Percentiles rank a stretch among this genome's conserved stretches.
Conservation (phyloP, 2,329 filamentous ascomycete species). For the Pyrenophora tritici-repentis region DNA sequence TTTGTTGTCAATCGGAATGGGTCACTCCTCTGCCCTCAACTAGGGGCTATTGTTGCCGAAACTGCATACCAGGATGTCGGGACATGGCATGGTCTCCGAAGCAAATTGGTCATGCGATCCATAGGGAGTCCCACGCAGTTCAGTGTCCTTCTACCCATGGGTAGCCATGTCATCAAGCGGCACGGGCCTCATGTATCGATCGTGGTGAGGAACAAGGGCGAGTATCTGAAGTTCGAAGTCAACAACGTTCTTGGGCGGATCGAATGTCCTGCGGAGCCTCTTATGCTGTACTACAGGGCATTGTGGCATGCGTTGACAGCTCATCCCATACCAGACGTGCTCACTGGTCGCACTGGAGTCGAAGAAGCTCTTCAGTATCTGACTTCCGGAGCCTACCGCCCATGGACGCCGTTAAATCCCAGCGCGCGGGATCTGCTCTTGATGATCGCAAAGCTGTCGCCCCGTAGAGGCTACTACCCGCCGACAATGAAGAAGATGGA, state of each 20-base stretch:
- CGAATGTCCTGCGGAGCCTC: constrained; percentile 60
- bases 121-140: too few relatives aligned
- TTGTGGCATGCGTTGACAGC: constrained; percentile 61
- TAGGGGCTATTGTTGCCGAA: constrained; percentile 53
- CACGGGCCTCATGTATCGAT: constrained; percentile 52
- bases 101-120: constrained; percentile 61
- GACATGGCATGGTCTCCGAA: constrained; percentile 61
- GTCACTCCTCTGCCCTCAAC: constrained; percentile 55
- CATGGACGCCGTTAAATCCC: constrained; percentile 17
- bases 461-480: constrained; percentile 52
- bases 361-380: constrained; percentile 59
- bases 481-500: constrained; percentile 49
- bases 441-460: constrained; percentile 37
- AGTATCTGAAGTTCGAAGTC: constrained; percentile 58
- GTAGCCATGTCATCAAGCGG: too few relatives aligned
- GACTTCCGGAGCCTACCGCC: constrained; percentile 53
- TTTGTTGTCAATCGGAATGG: constrained; percentile 56
- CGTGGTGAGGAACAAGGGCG: constrained; percentile 21
- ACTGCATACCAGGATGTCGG: constrained; percentile 65
- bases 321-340: constrained; percentile 54
- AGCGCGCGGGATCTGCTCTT: constrained; percentile 18
- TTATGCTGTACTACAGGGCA: constrained; percentile 61
- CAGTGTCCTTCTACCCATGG: too few relatives aligned
- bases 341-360: constrained; percentile 57
- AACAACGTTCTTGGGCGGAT: constrained; percentile 60